phyloP scores from a whole-genome alignment of 495 filamentous ascomycete genomes.

The Penicillium cinerascens region DNA sequence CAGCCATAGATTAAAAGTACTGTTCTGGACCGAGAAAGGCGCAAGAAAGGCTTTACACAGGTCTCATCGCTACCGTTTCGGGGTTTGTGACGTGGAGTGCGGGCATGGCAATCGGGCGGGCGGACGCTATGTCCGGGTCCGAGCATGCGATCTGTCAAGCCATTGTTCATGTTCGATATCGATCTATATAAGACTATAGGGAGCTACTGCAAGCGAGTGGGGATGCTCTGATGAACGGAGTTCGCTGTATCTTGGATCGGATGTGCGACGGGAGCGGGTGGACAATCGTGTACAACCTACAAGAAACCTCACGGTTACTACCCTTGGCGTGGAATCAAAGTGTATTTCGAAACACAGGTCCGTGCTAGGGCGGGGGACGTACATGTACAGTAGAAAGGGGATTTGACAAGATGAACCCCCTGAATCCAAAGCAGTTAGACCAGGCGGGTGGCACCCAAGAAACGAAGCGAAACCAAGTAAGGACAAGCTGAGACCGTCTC shows the following conservation, averaged over 20 bases:
- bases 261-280: background rate
- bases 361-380: background rate
- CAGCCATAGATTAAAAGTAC: background rate
- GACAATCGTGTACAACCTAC: too few relatives aligned
- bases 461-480: conserved; percentile 1
- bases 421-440: too few relatives aligned
- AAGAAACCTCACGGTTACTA: too few relatives aligned
- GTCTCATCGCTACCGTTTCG: background rate
- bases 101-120: background rate
- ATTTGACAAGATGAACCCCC: too few relatives aligned
- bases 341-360: too few relatives aligned
- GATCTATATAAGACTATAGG: background rate
- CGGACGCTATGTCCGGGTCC: background rate
- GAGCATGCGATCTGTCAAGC: conserved; percentile 5
- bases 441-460: background rate
- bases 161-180: background rate
- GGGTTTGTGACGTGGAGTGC: conserved; percentile 12
- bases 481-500: conserved; percentile 20
- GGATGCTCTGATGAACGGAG: background rate
- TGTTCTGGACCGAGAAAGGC: background rate
- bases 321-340: too few relatives aligned
- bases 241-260: conserved; percentile 1
- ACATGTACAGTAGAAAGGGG: background rate
- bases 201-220: background rate
- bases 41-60: background rate